Base-by-base conservation (phyloP, 345 rosid genomes). In the Rhizophora mangle region DNA sequence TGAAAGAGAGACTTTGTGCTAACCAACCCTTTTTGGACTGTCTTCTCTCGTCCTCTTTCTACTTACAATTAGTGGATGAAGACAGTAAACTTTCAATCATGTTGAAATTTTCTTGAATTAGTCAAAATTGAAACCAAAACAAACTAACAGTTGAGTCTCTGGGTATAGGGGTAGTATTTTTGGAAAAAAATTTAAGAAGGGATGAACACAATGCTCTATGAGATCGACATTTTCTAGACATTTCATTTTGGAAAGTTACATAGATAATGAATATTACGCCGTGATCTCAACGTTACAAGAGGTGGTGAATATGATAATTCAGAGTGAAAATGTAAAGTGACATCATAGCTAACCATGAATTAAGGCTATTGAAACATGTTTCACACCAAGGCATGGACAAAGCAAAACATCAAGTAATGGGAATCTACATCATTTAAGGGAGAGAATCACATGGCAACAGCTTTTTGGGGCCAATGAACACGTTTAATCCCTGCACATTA, bases 361-460 rank as follows among this genome's bases (percentile, higher is more conserved):
- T 74, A 36, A 60, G 65, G 43, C 60, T 22, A 37, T 70, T 63
- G 65, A 68, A 77, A 70, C 71, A 60, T 77, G 65, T 75, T 78
- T 68, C 79, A 68, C 67, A 31, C 64, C 27, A 22, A 73, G 36
- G 62, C n/a, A 54, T 53, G 56, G 62, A 68, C 78, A 57, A 62
- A 37, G 80, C 68, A 60, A 29, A 57, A 64, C 60, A 71, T 73
- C 46, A n/a, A 63, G 32, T 57, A 53, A 32, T 26, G 34, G 62
- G 68, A 20, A 65, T 61, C 49, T 30, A 19, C 13, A 21, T 43
- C 52, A 54, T 55, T 52, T 64, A 61, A 37, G 55, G 68, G 82
- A 78, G 82, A 76, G 70, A 70, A 68, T 58, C 58, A 73, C 77
- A 52, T 18, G 32, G 30, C 32, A 24, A 24, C 24, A 24, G 24